phyloP scores from a whole-genome alignment of 805 yeast genomes.

The Ogataea angusta region DNA sequence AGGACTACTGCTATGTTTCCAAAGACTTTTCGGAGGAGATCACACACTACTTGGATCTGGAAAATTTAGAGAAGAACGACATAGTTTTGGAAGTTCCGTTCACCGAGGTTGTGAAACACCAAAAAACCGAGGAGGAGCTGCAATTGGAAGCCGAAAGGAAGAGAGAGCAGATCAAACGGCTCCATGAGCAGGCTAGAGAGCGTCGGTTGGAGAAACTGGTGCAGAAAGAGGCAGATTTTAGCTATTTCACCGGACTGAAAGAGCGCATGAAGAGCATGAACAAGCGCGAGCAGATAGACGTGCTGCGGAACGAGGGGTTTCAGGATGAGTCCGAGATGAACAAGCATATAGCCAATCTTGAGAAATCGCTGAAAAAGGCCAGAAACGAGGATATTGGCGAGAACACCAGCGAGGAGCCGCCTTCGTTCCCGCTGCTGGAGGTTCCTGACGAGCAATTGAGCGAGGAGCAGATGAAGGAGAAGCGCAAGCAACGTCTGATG shows the following conservation, averaged over 20 bases:
- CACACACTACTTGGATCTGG: constrained; percentile 52
- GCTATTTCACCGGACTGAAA: constrained; percentile 61
- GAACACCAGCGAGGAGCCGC: constrained; percentile 45
- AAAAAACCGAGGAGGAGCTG: constrained; percentile 81
- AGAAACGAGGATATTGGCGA: constrained; percentile 63
- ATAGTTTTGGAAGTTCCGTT: constrained; percentile 81
- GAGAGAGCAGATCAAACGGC: constrained; percentile 77
- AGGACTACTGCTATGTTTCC: constrained; percentile 78
- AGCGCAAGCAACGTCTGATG: constrained; percentile 75
- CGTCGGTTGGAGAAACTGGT: constrained; percentile 74
- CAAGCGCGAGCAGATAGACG: constrained; percentile 51
- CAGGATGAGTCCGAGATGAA: constrained; percentile 69
- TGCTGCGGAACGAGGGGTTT: constrained; percentile 70
- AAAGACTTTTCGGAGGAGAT: constrained; percentile 65
- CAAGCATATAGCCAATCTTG: constrained; percentile 61
- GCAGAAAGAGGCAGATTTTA: constrained; percentile 77
- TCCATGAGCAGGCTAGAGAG: constrained; percentile 91
- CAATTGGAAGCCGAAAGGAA: constrained; percentile 73
- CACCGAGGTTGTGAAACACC: constrained; percentile 58
- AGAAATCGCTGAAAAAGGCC: constrained; percentile 66
- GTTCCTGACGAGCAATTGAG: constrained; percentile 79
- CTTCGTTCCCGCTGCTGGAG: constrained; percentile 71
- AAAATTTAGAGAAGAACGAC: constrained; percentile 64
- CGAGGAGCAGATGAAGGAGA: constrained; percentile 81
- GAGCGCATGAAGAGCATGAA: constrained; percentile 48